These are phyloP conservation scores for Rehmannia glutinosa DNA, from an alignment of 257 asterid species.

Conservation along the genomic window DNA sequence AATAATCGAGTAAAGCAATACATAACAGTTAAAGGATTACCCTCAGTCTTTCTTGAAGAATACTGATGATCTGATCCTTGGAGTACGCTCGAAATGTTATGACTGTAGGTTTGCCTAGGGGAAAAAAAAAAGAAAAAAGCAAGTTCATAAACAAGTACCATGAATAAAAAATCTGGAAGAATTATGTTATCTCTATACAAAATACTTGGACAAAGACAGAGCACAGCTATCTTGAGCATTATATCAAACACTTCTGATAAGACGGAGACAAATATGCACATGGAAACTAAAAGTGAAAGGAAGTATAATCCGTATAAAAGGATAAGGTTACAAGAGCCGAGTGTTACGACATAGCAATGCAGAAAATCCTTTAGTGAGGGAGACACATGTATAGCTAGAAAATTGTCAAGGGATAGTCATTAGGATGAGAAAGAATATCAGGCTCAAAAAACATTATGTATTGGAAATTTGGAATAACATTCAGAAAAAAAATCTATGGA, in stretches of 20 bases:
- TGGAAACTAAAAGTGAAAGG: not conserved
- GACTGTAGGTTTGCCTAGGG: slow-evolving; percentile 87
- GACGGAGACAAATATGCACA: not conserved
- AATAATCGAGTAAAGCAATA: not conserved
- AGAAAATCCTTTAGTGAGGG: too few species aligned
- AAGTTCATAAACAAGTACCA: slow-evolving; percentile 1
- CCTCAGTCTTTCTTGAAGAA: slow-evolving; percentile 75
- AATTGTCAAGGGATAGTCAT: not conserved
- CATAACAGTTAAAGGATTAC: slow-evolving; percentile 34
- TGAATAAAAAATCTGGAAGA: slow-evolving; percentile 8
- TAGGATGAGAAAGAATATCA: not conserved
- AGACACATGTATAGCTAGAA: too few species aligned
- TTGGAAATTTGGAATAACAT: too few species aligned
- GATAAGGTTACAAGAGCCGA: not conserved
- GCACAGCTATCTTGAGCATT: not conserved
- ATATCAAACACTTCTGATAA: not conserved
- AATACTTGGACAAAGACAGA: slow-evolving; percentile 3
- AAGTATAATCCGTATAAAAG: not conserved
- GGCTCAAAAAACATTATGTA: slow-evolving; percentile 1
- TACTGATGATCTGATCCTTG: slow-evolving; percentile 80
- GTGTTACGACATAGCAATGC: too few species aligned
- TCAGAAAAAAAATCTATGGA: not conserved
- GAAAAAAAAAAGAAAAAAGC: slow-evolving; percentile 14
- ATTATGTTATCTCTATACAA: not conserved
- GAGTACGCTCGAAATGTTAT: slow-evolving; percentile 87